Conservation (phyloP, 306 rosid genomes). For the Vigna radiata region DNA sequence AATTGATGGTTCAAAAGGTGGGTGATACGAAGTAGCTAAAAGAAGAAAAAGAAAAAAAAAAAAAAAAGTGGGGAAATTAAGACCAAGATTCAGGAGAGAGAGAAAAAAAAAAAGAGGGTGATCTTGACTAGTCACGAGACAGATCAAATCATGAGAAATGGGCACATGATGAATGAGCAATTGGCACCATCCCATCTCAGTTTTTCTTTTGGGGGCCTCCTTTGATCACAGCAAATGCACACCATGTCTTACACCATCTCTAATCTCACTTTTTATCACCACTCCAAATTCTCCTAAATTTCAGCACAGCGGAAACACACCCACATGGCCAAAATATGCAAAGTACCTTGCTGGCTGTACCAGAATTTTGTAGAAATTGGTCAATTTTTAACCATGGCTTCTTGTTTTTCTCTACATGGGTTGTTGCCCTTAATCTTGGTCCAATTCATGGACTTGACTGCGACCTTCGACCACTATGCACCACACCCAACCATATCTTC, state of each 20-base stretch:
- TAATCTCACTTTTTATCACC: slow-evolving; percentile 32
- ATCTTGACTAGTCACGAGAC: slow-evolving; percentile 44
- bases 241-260: not conserved
- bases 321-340: slow-evolving; percentile 62
- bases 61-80: not conserved
- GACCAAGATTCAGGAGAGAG: slow-evolving; percentile 48
- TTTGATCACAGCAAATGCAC: slow-evolving; percentile 20
- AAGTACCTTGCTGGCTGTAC: slow-evolving; percentile 23
- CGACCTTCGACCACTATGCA: slow-evolving; percentile 31
- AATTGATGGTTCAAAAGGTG: not conserved
- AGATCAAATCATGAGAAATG: slow-evolving; percentile 49
- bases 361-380: slow-evolving; percentile 45
- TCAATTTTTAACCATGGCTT: slow-evolving; percentile 51
- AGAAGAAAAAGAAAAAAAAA: not conserved
- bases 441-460: slow-evolving; percentile 38
- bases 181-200: slow-evolving; percentile 35
- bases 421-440: slow-evolving; percentile 49
- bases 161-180: slow-evolving; percentile 41
- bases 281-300: slow-evolving; percentile 39
- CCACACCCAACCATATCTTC: slow-evolving; percentile 41
- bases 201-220: slow-evolving; percentile 38
- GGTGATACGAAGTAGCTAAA: slow-evolving; percentile 3
- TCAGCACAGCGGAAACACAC: slow-evolving; percentile 51
- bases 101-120: slow-evolving; percentile 9
- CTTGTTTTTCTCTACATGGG: slow-evolving; percentile 56